Conservation (phyloP, 371 early-diverging fungal species). For the Batkoa obscura region DNA sequence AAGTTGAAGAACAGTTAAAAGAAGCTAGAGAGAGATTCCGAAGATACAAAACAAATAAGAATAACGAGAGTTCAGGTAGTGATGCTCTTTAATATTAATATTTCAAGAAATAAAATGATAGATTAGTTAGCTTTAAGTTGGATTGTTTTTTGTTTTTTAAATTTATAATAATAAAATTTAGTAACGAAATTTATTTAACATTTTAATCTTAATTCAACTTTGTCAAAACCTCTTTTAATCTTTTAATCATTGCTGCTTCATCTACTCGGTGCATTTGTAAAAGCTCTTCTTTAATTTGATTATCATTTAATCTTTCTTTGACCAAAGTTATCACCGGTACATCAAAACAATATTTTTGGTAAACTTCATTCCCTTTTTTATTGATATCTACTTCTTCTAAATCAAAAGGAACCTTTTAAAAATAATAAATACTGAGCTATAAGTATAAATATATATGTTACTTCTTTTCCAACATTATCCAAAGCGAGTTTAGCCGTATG, state of each 20-base stretch:
- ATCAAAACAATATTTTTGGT: background rate
- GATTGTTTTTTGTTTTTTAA: no score
- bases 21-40: background rate
- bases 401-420: background rate
- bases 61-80: background rate
- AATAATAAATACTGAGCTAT: no score
- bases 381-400: background rate
- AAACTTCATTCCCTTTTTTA: background rate
- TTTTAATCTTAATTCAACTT: no score
- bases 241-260: conserved; percentile 8
- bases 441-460: no score
- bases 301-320: background rate
- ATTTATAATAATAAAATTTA: no score
- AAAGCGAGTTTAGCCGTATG: no score
- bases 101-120: no score
- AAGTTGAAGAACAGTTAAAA: background rate
- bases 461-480: no score
- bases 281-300: background rate
- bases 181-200: no score
- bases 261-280: background rate
- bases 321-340: background rate
- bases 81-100: no score
- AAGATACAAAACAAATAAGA: background rate
- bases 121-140: no score
- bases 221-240: no score